Percentiles rank a stretch among this genome's conserved stretches.
These are phyloP conservation scores for Ulmus americana DNA, from an alignment of 331 rosid species.

Conservation along the genomic window DNA sequence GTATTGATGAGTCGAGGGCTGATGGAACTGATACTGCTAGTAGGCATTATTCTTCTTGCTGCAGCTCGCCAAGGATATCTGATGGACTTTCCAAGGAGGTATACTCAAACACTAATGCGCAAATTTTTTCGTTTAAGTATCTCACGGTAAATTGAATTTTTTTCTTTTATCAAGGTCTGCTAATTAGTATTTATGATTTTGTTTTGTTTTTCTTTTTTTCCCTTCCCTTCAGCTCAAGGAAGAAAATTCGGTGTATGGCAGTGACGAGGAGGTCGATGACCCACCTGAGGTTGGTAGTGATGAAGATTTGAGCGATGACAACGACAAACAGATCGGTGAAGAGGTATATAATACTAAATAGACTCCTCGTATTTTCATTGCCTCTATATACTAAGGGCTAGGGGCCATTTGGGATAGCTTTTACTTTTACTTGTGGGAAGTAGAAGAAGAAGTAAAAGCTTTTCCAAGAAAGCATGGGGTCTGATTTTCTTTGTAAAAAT, in stretches of 20 bases:
- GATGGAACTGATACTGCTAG: slow-evolving; percentile 81
- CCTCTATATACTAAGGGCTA: no score
- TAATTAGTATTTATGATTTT: slow-evolving; percentile 1
- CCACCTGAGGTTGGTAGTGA: slow-evolving; percentile 69
- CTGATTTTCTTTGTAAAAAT: no score
- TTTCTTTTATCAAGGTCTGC: no score
- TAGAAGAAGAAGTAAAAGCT: no score
- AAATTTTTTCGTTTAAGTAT: neutral
- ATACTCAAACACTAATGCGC: slow-evolving; percentile 6
- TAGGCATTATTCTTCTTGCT: slow-evolving; percentile 71
- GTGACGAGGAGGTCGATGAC: slow-evolving; percentile 91
- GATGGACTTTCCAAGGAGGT: slow-evolving; percentile 89
- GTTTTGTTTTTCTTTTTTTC: neutral
- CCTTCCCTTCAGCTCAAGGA: slow-evolving; percentile 57
- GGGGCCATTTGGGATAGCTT: no score
- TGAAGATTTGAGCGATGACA: slow-evolving; percentile 76
- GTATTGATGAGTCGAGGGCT: slow-evolving; percentile 81
- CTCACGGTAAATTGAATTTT: no score
- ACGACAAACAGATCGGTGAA: slow-evolving; percentile 39
- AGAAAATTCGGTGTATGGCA: slow-evolving; percentile 76
- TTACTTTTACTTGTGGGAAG: no score
- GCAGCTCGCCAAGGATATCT: slow-evolving; percentile 87
- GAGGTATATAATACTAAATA: slow-evolving; percentile 46
- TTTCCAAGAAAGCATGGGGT: no score
- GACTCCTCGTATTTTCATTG: no score